These are phyloP conservation scores for Iberis amara DNA, from an alignment of 441 rosid genomes.

Conservation along the genomic window DNA sequence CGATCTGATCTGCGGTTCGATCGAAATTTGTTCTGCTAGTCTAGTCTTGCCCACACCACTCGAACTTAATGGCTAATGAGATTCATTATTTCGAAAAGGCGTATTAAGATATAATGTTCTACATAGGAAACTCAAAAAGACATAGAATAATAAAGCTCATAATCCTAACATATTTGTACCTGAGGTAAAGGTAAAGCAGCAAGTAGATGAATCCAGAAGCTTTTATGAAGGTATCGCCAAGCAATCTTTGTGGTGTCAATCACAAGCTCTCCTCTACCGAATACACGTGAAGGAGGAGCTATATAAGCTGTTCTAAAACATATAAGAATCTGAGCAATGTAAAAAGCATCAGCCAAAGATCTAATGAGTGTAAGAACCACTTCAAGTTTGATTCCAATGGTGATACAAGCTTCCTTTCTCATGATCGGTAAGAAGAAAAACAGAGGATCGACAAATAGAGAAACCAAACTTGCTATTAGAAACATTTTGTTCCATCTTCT, in stretches of 20 bases:
- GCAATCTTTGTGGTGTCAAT: slow-evolving; percentile 69
- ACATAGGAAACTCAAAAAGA: no score
- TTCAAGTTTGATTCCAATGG: slow-evolving; percentile 54
- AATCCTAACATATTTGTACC: slow-evolving; percentile 30
- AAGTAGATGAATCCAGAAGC: slow-evolving; percentile 66
- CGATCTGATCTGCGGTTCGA: no score
- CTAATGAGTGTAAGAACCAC: slow-evolving; percentile 52
- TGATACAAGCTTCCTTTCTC: slow-evolving; percentile 48
- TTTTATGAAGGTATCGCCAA: slow-evolving; percentile 44
- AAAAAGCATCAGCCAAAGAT: slow-evolving; percentile 69
- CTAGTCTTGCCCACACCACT: no score
- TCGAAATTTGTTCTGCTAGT: no score
- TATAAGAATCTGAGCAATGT: slow-evolving; percentile 57
- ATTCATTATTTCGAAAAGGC: not conserved
- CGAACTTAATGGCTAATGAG: no score
- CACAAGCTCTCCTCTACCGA: slow-evolving; percentile 91
- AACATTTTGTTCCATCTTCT: slow-evolving; percentile 75
- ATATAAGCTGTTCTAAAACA: slow-evolving; percentile 74
- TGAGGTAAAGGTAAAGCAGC: slow-evolving; percentile 92
- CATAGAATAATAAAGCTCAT: not conserved
- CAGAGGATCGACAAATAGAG: slow-evolving; percentile 80
- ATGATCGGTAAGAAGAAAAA: slow-evolving; percentile 70
- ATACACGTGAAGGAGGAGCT: slow-evolving; percentile 85
- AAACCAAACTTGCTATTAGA: slow-evolving; percentile 60
- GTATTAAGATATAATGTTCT: no score